phyloP scores from a whole-genome alignment of 1,284 basidiomycete species.

The Gomphus sp. region DNA sequence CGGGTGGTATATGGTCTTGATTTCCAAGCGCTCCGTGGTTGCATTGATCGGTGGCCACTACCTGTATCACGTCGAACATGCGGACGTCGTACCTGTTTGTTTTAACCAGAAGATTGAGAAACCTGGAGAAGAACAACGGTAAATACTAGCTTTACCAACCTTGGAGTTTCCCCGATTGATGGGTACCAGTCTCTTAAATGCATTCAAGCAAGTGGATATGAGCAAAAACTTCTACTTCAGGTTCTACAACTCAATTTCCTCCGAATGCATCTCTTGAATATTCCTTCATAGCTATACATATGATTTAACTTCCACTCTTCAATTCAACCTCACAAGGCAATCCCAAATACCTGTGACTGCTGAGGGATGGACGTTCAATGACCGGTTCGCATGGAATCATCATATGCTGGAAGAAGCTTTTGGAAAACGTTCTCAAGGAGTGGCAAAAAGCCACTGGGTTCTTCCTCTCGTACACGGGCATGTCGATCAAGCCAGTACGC shows the following conservation, averaged over 20 bases:
- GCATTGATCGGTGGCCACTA: slow-evolving; percentile 95
- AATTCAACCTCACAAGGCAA: slow-evolving; percentile 76
- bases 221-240: slow-evolving; percentile 99
- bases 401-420: slow-evolving; percentile 76
- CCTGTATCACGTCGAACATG: slow-evolving; percentile 93
- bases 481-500: slow-evolving; percentile 95
- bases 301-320: slow-evolving; percentile 91
- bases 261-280: neutral
- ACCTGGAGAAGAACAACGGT: slow-evolving; percentile 73
- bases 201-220: slow-evolving; percentile 98
- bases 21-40: slow-evolving; percentile 87
- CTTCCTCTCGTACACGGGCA: slow-evolving; percentile 92
- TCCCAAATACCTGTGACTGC: slow-evolving; percentile 23
- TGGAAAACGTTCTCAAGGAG: slow-evolving; percentile 25
- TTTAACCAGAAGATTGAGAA: slow-evolving; percentile 74
- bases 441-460: slow-evolving; percentile 72
- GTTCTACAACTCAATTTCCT: slow-evolving; percentile 29
- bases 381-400: slow-evolving; percentile 95
- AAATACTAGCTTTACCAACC: slow-evolving; percentile 6
- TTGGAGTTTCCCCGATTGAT: slow-evolving; percentile 13
- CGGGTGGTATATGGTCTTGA: slow-evolving; percentile 87
- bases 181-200: slow-evolving; percentile 53
- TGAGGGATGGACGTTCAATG: slow-evolving; percentile 62
- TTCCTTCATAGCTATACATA: slow-evolving; percentile 73
- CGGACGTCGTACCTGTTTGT: slow-evolving; percentile 72